These are phyloP conservation scores for Castanea mollissima DNA, from an alignment of 306 rosid species.

Conservation along the genomic window DNA sequence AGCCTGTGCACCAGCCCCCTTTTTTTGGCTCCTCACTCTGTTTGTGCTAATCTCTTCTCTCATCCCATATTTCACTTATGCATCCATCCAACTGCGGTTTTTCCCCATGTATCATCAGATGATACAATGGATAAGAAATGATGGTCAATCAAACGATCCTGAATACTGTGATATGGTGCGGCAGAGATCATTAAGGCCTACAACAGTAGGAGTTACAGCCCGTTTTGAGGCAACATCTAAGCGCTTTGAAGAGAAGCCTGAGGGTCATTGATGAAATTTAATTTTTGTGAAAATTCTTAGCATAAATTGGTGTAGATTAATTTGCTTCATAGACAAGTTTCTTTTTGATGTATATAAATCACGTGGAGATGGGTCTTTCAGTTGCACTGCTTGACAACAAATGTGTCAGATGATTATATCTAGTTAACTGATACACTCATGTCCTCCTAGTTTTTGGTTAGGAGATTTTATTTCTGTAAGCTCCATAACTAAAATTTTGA, in stretches of 20 bases:
- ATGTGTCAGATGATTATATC: conserved; percentile 14
- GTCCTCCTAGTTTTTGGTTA: conserved; percentile 21
- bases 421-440: conserved; percentile 5
- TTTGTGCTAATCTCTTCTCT: conserved; percentile 55
- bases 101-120: conserved; percentile 85
- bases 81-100: conserved; percentile 76
- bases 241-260: conserved; percentile 42
- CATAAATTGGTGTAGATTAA: conserved; percentile 29
- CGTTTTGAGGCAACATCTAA: conserved; percentile 72
- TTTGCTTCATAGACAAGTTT: conserved; percentile 25
- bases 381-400: conserved; percentile 21
- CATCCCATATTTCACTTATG: conserved; percentile 61
- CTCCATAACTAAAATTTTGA: background rate
- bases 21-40: conserved; percentile 73
- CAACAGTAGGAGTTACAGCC: conserved; percentile 87
- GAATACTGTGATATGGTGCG: conserved; percentile 76
- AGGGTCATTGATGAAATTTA: conserved; percentile 13
- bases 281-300: conserved; percentile 8
- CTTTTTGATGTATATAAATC: conserved; percentile 46
- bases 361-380: conserved; percentile 21
- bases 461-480: conserved; percentile 14
- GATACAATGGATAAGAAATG: conserved; percentile 83
- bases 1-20: conserved; percentile 86
- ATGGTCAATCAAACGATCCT: conserved; percentile 71
- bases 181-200: conserved; percentile 66